These are phyloP conservation scores for Hemerocallis citrina DNA, from an alignment of 106 monocot species.

Conservation along the genomic window DNA sequence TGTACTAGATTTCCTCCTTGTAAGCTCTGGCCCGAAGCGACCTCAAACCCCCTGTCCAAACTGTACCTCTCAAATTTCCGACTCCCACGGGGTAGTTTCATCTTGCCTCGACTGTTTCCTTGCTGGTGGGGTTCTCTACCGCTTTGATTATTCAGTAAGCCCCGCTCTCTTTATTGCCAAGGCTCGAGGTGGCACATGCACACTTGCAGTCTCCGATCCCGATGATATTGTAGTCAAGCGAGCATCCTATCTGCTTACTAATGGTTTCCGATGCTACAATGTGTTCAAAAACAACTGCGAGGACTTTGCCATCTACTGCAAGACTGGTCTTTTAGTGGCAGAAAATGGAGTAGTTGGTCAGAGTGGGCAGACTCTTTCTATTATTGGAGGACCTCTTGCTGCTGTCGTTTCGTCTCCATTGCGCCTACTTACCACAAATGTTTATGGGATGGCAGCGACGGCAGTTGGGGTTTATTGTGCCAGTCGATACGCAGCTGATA, in stretches of 20 bases:
- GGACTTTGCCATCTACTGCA: conserved; percentile 79
- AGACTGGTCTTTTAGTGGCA: conserved; percentile 47
- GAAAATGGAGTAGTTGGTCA: conserved; percentile 57
- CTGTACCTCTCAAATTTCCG: conserved; percentile 7
- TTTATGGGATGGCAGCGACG: conserved; percentile 58
- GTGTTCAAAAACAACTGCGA: conserved; percentile 75
- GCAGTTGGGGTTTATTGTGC: conserved; percentile 68
- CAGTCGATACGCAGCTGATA: conserved; percentile 58
- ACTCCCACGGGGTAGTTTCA: conserved; percentile 41
- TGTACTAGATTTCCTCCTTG: conserved; percentile 27
- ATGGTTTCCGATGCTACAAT: conserved; percentile 66
- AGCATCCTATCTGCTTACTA: conserved; percentile 37
- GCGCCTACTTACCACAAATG: conserved; percentile 44
- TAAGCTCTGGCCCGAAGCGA: conserved; percentile 30
- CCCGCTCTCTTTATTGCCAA: conserved; percentile 63
- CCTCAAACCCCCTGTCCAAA: conserved; percentile 14
- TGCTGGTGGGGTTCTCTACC: conserved; percentile 43
- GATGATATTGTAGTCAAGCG: conserved; percentile 33
- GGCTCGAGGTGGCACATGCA: conserved; percentile 61
- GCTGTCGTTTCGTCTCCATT: conserved; percentile 57
- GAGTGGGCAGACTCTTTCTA: conserved; percentile 65
- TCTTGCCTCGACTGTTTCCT: conserved; percentile 66
- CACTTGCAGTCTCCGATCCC: conserved; percentile 40
- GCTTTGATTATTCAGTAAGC: conserved; percentile 50
- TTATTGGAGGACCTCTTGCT: conserved; percentile 57